These are phyloP conservation scores for Claviceps quebecensis DNA, from an alignment of 2,329 filamentous ascomycete genomes.

Conservation along the genomic window DNA sequence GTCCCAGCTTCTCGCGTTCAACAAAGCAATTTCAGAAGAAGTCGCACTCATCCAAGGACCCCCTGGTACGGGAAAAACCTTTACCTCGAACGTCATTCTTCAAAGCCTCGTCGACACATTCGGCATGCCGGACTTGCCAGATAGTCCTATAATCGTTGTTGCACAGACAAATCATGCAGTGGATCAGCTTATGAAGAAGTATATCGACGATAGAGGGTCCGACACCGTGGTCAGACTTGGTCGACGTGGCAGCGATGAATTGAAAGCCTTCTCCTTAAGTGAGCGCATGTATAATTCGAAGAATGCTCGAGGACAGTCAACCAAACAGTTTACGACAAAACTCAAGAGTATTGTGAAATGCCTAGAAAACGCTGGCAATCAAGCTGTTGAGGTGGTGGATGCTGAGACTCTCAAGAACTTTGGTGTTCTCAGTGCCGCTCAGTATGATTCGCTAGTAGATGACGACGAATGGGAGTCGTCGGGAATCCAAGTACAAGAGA, in stretches of 20 bases:
- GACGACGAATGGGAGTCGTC: conserved; percentile 25
- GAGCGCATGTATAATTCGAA: conserved; percentile 15
- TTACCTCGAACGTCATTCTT: conserved; percentile 61
- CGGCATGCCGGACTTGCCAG: conserved; percentile 14
- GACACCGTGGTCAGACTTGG: conserved; percentile 47
- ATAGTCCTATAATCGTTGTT: conserved; percentile 55
- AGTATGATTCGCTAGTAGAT: conserved; percentile 47
- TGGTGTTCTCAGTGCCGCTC: conserved; percentile 45
- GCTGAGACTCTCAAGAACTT: conserved; percentile 38
- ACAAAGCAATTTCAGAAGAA: conserved; percentile 55
- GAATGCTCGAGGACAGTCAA: conserved; percentile 9
- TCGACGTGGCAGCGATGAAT: conserved; percentile 50
- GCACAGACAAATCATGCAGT: conserved; percentile 87
- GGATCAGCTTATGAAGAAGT: conserved; percentile 60
- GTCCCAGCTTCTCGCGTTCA: conserved; percentile 56
- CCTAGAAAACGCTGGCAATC: conserved; percentile 6
- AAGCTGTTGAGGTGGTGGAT: conserved; percentile 30
- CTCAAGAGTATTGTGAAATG: conserved; percentile 6
- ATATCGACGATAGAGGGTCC: conserved; percentile 32
- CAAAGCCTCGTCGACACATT: conserved; percentile 29
- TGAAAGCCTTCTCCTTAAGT: conserved; percentile 49
- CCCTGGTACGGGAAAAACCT: conserved; percentile 64
- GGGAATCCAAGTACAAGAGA: background rate
- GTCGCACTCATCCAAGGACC: conserved; percentile 74
- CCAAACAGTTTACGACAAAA: background rate